Percentiles rank a stretch among this genome's conserved stretches.
Evolutionary conservation across 1,139 yeast genomes (phyloP).

Genomic region (Chernovozyma sophiae-reginae): DNA sequence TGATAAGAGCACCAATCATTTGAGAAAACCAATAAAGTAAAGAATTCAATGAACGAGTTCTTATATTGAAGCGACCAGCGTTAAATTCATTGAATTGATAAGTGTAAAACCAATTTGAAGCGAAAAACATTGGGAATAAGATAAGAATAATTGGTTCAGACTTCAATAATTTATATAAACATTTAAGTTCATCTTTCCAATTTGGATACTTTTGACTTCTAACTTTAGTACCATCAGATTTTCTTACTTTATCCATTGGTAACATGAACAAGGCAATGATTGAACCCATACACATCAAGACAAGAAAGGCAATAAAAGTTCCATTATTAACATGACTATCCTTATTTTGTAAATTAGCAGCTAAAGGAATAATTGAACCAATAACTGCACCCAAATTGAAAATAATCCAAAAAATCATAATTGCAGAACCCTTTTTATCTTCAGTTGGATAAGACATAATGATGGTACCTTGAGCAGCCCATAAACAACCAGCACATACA

Average conservation of each 20-base stretch:
- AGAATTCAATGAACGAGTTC: slow-evolving; percentile 11
- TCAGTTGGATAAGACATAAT: slow-evolving; percentile 60
- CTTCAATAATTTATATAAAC: slow-evolving; percentile 5
- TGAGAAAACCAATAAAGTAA: slow-evolving; percentile 10
- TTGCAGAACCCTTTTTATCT: slow-evolving; percentile 48
- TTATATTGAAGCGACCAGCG: slow-evolving; percentile 8
- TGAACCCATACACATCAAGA: slow-evolving; percentile 49
- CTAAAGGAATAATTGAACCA: slow-evolving; percentile 55
- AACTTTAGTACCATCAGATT: slow-evolving; percentile 50
- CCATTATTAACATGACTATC: slow-evolving; percentile 44
- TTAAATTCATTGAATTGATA: slow-evolving; percentile 10
- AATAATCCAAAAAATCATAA: slow-evolving; percentile 58
- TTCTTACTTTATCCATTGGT: slow-evolving; percentile 49
- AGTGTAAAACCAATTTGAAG: slow-evolving; percentile 10
- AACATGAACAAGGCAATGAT: slow-evolving; percentile 44
- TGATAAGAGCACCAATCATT: slow-evolving; percentile 9
- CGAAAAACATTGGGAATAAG: slow-evolving; percentile 10
- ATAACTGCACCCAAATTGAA: slow-evolving; percentile 63
- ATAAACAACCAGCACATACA: slow-evolving; percentile 50
- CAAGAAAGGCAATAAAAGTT: slow-evolving; percentile 55
- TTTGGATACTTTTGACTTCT: slow-evolving; percentile 43
- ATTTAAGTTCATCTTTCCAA: slow-evolving; percentile 17
- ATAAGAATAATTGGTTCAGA: slow-evolving; percentile 7
- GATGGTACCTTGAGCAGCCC: slow-evolving; percentile 62
- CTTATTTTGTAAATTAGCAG: slow-evolving; percentile 38